Conservation (phyloP, 2,329 filamentous ascomycete genomes). For the Nigrospora oryzae region DNA sequence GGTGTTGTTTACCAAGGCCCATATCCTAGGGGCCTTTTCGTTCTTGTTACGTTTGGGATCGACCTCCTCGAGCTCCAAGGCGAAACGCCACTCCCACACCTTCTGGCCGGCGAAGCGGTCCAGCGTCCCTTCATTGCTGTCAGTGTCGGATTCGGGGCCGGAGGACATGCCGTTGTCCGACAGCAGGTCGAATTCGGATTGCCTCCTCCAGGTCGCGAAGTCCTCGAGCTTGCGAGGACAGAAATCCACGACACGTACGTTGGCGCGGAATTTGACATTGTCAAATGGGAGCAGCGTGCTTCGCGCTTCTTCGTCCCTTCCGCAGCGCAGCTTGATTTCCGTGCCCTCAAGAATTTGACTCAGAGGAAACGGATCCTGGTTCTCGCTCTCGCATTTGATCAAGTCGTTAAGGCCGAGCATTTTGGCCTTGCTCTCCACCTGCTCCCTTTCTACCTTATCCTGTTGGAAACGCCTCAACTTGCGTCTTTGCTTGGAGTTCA, state of each 20-base stretch:
- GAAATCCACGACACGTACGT: conserved; percentile 76
- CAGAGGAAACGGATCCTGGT: conserved; percentile 25
- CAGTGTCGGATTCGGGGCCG: conserved; percentile 19
- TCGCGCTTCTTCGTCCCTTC: conserved; percentile 26
- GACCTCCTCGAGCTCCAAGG: conserved; percentile 68
- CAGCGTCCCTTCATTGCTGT: conserved; percentile 8
- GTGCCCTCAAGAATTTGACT: conserved; percentile 29
- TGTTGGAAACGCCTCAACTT: conserved; percentile 17
- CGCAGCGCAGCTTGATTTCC: conserved; percentile 28
- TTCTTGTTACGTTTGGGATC: conserved; percentile 18
- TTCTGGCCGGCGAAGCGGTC: conserved; percentile 15
- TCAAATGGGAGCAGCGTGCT: conserved; percentile 57
- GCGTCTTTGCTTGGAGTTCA: conserved; percentile 16
- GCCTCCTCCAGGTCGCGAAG: conserved; percentile 49
- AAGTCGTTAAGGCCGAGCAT: conserved; percentile 11
- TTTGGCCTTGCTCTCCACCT: background rate
- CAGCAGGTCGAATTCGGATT: conserved; percentile 39
- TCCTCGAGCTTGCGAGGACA: conserved; percentile 61
- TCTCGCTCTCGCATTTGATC: conserved; percentile 37
- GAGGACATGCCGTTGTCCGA: conserved; percentile 31
- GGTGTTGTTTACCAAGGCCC: conserved; percentile 58
- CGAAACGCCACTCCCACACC: conserved; percentile 79
- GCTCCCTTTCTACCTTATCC: conserved; percentile 3
- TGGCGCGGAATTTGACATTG: conserved; percentile 61
- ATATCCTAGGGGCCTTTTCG: conserved; percentile 37